A percentile compares a stretch with the other conserved stretches of the same genome.
phyloP scores from a whole-genome alignment of 2,329 filamentous ascomycete species.

The Neonectria hederae region DNA sequence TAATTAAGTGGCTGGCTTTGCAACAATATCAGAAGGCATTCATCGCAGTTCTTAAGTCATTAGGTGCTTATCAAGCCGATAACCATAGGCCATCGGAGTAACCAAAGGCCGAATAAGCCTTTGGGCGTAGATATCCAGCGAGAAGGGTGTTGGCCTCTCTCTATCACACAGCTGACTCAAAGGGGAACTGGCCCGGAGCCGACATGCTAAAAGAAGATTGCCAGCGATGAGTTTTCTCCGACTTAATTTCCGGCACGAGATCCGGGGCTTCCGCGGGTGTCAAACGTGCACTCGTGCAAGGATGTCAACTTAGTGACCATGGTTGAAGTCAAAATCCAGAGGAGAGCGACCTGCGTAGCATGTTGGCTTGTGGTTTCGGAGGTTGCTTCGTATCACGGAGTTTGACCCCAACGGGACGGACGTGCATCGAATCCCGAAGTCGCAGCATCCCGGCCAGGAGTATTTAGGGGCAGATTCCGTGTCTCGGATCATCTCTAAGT shows the following conservation, averaged over 20 bases:
- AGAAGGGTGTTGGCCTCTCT: too few relatives aligned
- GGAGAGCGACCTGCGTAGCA: too few relatives aligned
- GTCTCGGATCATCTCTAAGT: background rate
- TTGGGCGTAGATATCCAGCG: background rate
- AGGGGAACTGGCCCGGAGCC: background rate
- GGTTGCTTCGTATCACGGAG: background rate
- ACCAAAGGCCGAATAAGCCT: too few relatives aligned
- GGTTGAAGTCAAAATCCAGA: background rate
- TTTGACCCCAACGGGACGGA: background rate
- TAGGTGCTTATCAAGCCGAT: too few relatives aligned
- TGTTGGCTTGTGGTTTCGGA: background rate
- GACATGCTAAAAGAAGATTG: background rate
- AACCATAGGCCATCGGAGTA: too few relatives aligned
- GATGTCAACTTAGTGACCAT: background rate
- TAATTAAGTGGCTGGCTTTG: too few relatives aligned
- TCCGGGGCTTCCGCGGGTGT: background rate
- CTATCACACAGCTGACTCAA: background rate
- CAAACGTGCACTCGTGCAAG: background rate
- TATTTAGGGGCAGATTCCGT: background rate
- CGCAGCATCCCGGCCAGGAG: background rate
- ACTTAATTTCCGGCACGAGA: background rate
- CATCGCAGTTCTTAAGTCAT: too few relatives aligned
- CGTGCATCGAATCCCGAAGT: background rate
- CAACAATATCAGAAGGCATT: too few relatives aligned
- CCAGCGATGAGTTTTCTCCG: background rate